A percentile compares a stretch with the other conserved stretches of the same genome.
Conservation (phyloP, 1,284 basidiomycete species). For the Xerocomus amazonicus region DNA sequence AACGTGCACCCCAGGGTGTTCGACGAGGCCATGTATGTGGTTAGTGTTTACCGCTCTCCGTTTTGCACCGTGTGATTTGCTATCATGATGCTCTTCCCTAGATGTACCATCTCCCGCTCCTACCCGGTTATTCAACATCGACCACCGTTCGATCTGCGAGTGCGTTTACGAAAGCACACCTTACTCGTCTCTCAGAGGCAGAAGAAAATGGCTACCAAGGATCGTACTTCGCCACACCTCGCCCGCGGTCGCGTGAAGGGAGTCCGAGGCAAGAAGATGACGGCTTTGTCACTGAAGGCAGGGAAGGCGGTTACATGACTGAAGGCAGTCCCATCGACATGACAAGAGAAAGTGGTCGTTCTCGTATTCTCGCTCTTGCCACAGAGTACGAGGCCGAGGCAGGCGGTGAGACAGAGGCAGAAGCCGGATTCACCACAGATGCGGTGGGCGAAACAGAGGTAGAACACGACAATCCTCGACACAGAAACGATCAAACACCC, state of each 20-base stretch:
- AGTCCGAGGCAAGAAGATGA: slow-evolving; percentile 30
- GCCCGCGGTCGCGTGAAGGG: slow-evolving; percentile 20
- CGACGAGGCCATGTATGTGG: slow-evolving; percentile 91
- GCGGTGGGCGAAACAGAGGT: slow-evolving; percentile 11
- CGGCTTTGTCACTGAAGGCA: slow-evolving; percentile 25
- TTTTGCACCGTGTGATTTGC: background rate
- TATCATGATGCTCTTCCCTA: slow-evolving; percentile 28
- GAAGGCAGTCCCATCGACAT: slow-evolving; percentile 17
- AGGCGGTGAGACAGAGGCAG: slow-evolving; percentile 11
- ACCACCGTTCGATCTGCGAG: slow-evolving; percentile 84
- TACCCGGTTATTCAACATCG: slow-evolving; percentile 87
- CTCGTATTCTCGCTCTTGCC: background rate
- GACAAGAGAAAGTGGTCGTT: slow-evolving; percentile 6
- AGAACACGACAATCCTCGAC: slow-evolving; percentile 6
- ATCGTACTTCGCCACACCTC: slow-evolving; percentile 63
- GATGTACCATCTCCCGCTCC: slow-evolving; percentile 89
- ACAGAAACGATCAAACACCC: slow-evolving; percentile 7
- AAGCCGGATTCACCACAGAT: slow-evolving; percentile 14
- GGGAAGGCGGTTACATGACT: slow-evolving; percentile 27
- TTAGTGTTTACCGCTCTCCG: slow-evolving; percentile 41
- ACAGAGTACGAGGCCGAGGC: slow-evolving; percentile 21
- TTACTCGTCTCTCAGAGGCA: slow-evolving; percentile 74
- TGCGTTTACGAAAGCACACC: slow-evolving; percentile 57
- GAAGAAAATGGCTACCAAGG: slow-evolving; percentile 91
- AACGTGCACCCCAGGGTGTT: slow-evolving; percentile 87